These are phyloP conservation scores for Penicillium olsonii DNA, from an alignment of 2,329 filamentous ascomycete genomes.

Conservation along the genomic window DNA sequence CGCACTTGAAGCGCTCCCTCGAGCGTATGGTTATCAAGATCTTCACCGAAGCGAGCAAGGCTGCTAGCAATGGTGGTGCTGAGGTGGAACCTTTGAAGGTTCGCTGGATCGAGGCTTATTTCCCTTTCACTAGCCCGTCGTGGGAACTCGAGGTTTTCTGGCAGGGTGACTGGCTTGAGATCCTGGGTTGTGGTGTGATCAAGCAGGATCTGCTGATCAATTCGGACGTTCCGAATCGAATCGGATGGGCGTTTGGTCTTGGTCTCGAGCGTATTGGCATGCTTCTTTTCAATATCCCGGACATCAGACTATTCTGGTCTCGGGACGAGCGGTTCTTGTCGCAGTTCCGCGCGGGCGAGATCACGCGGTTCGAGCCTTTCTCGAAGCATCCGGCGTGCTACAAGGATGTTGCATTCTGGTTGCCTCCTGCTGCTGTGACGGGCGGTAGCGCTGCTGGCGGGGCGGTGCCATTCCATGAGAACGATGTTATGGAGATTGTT, in stretches of 20 bases:
- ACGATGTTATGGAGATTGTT: constrained; percentile 96
- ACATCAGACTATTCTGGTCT: constrained; percentile 97
- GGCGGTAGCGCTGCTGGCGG: constrained; percentile 42
- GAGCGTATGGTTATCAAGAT: constrained; percentile 89
- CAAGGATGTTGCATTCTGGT: constrained; percentile 95
- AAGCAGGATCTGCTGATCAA: constrained; percentile 78
- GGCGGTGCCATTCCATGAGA: constrained; percentile 72
- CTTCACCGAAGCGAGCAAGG: constrained; percentile 74
- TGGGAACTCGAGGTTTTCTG: constrained; percentile 98
- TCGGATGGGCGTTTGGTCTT: constrained; percentile 95
- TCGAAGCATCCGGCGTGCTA: constrained; percentile 87
- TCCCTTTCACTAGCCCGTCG: constrained; percentile 92
- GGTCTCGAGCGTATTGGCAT: constrained; percentile 95
- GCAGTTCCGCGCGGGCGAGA: constrained; percentile 67
- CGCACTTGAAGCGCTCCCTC: constrained; percentile 84
- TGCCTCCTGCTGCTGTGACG: constrained; percentile 51
- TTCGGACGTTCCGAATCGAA: constrained; percentile 70
- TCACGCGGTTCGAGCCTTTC: constrained; percentile 76
- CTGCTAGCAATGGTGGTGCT: constrained; percentile 54
- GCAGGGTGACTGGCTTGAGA: constrained; percentile 91
- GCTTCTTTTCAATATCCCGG: constrained; percentile 93
- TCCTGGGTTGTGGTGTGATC: constrained; percentile 89
- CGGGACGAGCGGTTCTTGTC: constrained; percentile 78
- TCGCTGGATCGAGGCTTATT: constrained; percentile 95
- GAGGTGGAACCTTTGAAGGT: constrained; percentile 74